phyloP scores from a whole-genome alignment of 345 rosid genomes.

The Bruguiera sexangula region DNA sequence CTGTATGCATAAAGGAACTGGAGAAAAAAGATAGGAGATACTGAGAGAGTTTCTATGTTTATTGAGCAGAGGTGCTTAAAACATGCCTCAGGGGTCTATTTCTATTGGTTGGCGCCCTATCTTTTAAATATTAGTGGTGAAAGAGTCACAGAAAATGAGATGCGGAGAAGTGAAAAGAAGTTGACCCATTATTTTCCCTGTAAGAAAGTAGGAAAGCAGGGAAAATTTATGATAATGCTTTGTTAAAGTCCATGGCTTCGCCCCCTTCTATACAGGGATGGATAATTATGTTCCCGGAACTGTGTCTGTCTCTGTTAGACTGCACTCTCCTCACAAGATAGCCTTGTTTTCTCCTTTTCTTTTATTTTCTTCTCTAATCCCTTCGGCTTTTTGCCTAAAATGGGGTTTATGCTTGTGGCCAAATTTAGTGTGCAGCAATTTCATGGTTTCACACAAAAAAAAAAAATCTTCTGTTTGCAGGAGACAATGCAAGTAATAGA shows the following conservation, averaged over 20 bases:
- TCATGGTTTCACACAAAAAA: not conserved
- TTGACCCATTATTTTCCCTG: no score
- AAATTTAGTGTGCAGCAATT: not conserved
- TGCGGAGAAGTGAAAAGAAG: no score
- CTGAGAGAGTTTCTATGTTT: no score
- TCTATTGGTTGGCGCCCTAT: not conserved
- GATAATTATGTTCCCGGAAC: not conserved
- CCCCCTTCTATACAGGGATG: not conserved
- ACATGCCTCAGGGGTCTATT: not conserved
- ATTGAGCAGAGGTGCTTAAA: no score
- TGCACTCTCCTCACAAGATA: not conserved
- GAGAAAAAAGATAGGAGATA: not conserved
- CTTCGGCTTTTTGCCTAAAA: not conserved
- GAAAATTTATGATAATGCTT: not conserved
- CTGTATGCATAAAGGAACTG: not conserved
- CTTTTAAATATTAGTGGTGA: not conserved
- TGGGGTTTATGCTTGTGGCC: not conserved
- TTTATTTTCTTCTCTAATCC: not conserved
- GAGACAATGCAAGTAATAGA: constrained; percentile 33
- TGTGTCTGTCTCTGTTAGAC: not conserved
- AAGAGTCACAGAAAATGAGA: no score
- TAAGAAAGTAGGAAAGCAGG: not conserved
- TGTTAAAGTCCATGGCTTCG: not conserved
- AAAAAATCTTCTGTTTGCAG: constrained; percentile 26
- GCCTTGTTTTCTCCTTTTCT: not conserved